Evolutionary conservation across 1,284 basidiomycete genomes (phyloP).

Genomic region (Anthracocystis panici-leucophaei): DNA sequence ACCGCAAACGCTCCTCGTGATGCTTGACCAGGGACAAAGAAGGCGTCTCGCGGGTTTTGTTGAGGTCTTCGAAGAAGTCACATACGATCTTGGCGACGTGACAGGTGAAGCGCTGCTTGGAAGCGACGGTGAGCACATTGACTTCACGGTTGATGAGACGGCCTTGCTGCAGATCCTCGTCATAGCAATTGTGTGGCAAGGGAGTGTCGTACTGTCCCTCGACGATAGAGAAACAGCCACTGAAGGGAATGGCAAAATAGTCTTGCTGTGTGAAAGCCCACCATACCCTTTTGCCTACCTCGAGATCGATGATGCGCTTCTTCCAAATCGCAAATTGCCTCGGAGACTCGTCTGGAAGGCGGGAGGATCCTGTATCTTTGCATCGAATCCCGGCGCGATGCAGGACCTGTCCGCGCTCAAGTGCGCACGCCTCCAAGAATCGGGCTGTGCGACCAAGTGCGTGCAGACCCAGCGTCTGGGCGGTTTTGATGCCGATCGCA

Average conservation of each 20-base stretch:
- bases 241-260: conserved; percentile 55
- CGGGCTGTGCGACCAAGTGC: conserved; percentile 40
- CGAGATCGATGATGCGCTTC: conserved; percentile 52
- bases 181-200: conserved; percentile 50
- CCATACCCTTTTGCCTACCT: conserved; percentile 56
- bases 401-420: conserved; percentile 30
- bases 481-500: conserved; percentile 56
- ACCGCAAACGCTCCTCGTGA: conserved; percentile 43
- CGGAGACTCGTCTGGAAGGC: conserved; percentile 38
- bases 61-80: conserved; percentile 52
- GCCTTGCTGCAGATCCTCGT: conserved; percentile 48
- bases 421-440: conserved; percentile 34
- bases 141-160: conserved; percentile 45
- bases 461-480: conserved; percentile 50
- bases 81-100: conserved; percentile 53
- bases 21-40: conserved; percentile 39
- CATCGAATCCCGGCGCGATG: conserved; percentile 24
- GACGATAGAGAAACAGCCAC: conserved; percentile 48
- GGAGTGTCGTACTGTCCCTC: conserved; percentile 56
- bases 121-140: conserved; percentile 47
- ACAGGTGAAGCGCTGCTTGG: conserved; percentile 52
- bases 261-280: conserved; percentile 57
- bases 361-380: conserved; percentile 24
- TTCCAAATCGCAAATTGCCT: conserved; percentile 46
- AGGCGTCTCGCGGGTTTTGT: conserved; percentile 34